phyloP scores from a whole-genome alignment of 2,329 filamentous ascomycete species.

The Microdochium trichocladiopsis region DNA sequence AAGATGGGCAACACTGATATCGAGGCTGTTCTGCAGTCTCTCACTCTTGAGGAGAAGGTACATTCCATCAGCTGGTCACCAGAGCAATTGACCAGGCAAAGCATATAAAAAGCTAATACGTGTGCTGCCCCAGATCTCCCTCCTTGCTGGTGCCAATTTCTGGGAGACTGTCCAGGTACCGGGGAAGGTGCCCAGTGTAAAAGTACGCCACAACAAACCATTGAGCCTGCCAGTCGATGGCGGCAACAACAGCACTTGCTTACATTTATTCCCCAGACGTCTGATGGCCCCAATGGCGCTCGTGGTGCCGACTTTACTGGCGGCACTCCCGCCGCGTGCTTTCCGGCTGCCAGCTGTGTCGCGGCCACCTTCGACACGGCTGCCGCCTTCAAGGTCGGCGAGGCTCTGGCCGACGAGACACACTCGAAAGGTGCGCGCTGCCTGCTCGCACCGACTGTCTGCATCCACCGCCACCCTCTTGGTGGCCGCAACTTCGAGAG shows the following conservation, averaged over 20 bases:
- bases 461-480: slow-evolving; percentile 38
- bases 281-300: slow-evolving; percentile 26
- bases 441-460: slow-evolving; percentile 58
- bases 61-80: no score
- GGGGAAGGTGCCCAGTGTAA: background rate
- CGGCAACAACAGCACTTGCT: no score
- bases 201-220: background rate
- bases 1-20: background rate
- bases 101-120: background rate
- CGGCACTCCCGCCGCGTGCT: slow-evolving; percentile 22
- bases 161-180: background rate
- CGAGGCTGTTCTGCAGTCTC: background rate
- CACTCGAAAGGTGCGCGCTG: slow-evolving; percentile 60
- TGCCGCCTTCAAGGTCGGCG: slow-evolving; percentile 47
- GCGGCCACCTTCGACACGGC: slow-evolving; percentile 57
- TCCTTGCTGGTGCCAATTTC: background rate
- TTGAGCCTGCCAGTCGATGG: background rate
- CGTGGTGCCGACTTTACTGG: slow-evolving; percentile 20
- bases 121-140: background rate
- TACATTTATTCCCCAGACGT: slow-evolving; percentile 4
- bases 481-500: slow-evolving; percentile 41
- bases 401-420: slow-evolving; percentile 47
- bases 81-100: no score
- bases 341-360: slow-evolving; percentile 27
- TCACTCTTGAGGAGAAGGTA: slow-evolving; percentile 1